Conservation (phyloP, 495 filamentous ascomycete species). For the Articulospora tetracladia region DNA sequence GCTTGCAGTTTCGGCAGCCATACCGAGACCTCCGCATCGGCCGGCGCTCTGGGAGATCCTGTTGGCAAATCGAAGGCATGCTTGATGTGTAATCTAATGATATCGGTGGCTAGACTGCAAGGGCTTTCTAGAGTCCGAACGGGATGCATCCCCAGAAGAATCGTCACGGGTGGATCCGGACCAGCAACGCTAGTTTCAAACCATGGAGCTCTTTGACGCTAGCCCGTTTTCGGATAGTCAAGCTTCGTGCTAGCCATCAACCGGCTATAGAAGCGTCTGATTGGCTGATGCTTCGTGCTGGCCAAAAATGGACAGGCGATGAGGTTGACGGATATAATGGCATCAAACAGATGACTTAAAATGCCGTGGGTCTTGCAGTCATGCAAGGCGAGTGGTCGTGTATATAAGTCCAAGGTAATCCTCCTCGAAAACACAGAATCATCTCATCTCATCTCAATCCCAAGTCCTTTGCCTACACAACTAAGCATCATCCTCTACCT, state of each 20-base stretch:
- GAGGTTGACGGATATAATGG: slow-evolving; percentile 1
- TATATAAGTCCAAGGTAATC: slow-evolving; percentile 8
- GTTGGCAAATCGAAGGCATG: slow-evolving; percentile 24
- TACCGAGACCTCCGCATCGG: slow-evolving; percentile 33
- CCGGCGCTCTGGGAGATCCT: slow-evolving; percentile 29
- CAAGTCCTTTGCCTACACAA: slow-evolving; percentile 7
- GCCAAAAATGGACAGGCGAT: slow-evolving; percentile 1
- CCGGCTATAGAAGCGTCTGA: slow-evolving; percentile 4
- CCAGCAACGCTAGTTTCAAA: background rate
- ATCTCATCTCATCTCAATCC: background rate
- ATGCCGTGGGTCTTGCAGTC: slow-evolving; percentile 3
- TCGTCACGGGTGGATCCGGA: background rate
- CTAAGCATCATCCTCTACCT: slow-evolving; percentile 8
- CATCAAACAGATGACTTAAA: slow-evolving; percentile 6
- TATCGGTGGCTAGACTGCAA: slow-evolving; percentile 2
- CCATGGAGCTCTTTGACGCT: slow-evolving; percentile 5
- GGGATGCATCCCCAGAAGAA: slow-evolving; percentile 1
- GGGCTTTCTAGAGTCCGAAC: slow-evolving; percentile 1
- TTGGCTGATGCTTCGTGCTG: slow-evolving; percentile 5
- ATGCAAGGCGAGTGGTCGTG: slow-evolving; percentile 5
- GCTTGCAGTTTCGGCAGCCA: slow-evolving; percentile 49
- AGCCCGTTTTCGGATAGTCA: slow-evolving; percentile 1
- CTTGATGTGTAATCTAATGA: slow-evolving; percentile 8
- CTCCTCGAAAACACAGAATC: slow-evolving; percentile 7
- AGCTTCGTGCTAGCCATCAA: background rate